Conservation (phyloP, 148 eudicot species). For the Pharnaceum exiguum region DNA sequence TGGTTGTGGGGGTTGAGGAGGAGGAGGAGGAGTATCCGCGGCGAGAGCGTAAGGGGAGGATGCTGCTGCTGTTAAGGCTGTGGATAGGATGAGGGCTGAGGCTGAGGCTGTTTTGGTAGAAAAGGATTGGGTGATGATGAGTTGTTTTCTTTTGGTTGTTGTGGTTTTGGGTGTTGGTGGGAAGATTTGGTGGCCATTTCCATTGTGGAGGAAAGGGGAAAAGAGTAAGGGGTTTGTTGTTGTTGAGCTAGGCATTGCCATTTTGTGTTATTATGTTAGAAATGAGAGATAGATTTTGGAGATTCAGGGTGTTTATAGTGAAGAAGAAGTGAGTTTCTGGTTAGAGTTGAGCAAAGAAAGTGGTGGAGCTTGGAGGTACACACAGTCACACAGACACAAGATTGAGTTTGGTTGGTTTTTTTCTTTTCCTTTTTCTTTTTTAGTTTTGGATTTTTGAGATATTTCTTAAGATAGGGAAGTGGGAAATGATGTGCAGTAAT, state of each 20-base stretch:
- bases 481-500: too few species aligned
- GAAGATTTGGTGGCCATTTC: constrained; percentile 33
- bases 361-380: constrained; percentile 21
- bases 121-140: constrained; percentile 38
- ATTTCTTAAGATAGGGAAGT: too few species aligned
- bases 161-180: constrained; percentile 48
- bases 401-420: too few species aligned
- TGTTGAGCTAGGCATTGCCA: constrained; percentile 30
- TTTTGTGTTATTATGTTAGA: not conserved
- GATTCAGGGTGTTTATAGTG: not conserved
- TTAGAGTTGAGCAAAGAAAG: not conserved
- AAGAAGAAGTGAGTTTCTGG: too few species aligned
- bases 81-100: constrained; percentile 27
- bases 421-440: too few species aligned
- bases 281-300: not conserved
- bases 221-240: constrained; percentile 47
- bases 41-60: constrained; percentile 74
- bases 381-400: not conserved
- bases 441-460: not conserved
- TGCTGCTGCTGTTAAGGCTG: too few species aligned
- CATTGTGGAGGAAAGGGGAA: constrained; percentile 43
- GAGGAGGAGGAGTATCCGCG: constrained; percentile 27
- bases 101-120: constrained; percentile 38
- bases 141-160: constrained; percentile 20
- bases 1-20: constrained; percentile 33